Evolutionary conservation across 805 yeast species (phyloP), one percentile per base, ranked within the genome.

Genomic region (Candida glaebosa): DNA sequence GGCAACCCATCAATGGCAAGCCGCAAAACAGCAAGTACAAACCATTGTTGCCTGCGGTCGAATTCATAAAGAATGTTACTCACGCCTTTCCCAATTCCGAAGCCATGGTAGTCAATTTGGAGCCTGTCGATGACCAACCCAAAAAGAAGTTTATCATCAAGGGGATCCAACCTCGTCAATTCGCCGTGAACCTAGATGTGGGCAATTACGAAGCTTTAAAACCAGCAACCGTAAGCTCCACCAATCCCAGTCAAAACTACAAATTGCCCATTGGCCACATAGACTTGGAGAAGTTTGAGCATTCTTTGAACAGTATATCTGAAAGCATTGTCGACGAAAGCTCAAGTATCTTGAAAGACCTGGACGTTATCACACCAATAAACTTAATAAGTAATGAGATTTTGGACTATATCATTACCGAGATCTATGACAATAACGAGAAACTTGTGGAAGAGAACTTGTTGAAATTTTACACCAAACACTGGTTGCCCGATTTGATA

Each of bases 11-110:
- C 31, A 50, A 57, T 19, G 41, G 40, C 14, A 31, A 22, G 28
- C 35, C 32, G 14, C 45, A 51, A 1, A 56, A 53, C 37, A 49
- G 57, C 14, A 59, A 57, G 33, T 61, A 49, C 50, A 63, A 61
- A 38, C 59, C 58, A 18, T 67, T 91, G 38, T 71, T 91, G 24
- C 96, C 96, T 1, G 99, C 99, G 0, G 97, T 93, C 9, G 98
- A 93, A 50, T 93, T 93, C 61, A 93, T 93, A 60, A 88, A 91
- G 54, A 91, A 93, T 57, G 98, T 91, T 16, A 84, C 90, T 25
- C 79, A 80, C 45, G 96, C 96, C 1, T 93, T 93, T 58, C 82
- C 85, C 14, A 78, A 81, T 52, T 88, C 96, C 2, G 83, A 87
- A 39, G 98, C 99, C 1, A 90, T 89, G 91, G 98, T 93, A 12